Percentiles rank a stretch among this genome's conserved stretches.
These are phyloP conservation scores for Hyphodiscus sp. DNA, from an alignment of 2,329 filamentous ascomycete genomes.

Conservation along the genomic window DNA sequence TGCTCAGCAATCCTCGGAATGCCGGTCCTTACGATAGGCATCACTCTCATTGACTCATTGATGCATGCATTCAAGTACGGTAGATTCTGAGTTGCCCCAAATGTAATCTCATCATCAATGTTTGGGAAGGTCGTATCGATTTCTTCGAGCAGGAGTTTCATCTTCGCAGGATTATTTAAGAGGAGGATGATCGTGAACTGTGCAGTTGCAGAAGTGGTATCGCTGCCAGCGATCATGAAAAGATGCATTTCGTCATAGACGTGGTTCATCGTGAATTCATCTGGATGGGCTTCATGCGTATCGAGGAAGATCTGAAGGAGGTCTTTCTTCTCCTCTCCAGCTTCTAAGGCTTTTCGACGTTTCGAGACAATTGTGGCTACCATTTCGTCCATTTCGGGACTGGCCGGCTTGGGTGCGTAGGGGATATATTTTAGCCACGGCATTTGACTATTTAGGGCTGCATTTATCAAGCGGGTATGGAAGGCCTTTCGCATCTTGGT, in stretches of 20 bases:
- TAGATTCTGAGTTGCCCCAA: constrained; percentile 15
- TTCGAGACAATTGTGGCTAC: constrained; percentile 11
- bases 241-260: constrained; percentile 16
- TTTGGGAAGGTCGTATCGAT: constrained; percentile 30
- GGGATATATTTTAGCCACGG: background rate
- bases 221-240: constrained; percentile 18
- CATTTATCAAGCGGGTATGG: background rate
- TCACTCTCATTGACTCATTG: constrained; percentile 18
- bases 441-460: background rate
- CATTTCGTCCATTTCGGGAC: constrained; percentile 3
- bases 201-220: constrained; percentile 10
- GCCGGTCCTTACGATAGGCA: constrained; percentile 12
- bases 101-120: constrained; percentile 10
- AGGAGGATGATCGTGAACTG: constrained; percentile 32
- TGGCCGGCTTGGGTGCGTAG: background rate
- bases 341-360: constrained; percentile 4
- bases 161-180: constrained; percentile 39
- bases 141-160: background rate
- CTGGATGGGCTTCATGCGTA: constrained; percentile 10
- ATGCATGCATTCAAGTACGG: constrained; percentile 18
- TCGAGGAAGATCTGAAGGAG: constrained; percentile 17
- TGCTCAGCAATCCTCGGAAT: constrained; percentile 9
- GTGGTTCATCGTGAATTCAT: constrained; percentile 12
- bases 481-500: background rate
- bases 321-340: constrained; percentile 8